Percentiles rank a stretch among this genome's conserved stretches.
Conservation (phyloP, 495 filamentous ascomycete species). For the Hypoxylon perforatum region DNA sequence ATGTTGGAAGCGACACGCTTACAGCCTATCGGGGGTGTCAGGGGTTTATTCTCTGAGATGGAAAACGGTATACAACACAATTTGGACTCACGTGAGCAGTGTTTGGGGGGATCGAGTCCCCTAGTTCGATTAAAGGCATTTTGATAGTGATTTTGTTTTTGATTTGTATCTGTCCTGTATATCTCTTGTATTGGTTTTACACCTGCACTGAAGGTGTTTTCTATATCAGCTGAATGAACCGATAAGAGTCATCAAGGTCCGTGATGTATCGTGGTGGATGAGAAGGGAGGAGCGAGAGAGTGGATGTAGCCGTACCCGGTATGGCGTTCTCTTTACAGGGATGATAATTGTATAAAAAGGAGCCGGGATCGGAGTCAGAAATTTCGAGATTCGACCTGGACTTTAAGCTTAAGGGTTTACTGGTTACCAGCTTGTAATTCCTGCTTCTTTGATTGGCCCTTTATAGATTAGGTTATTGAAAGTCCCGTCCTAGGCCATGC, state of each 20-base stretch:
- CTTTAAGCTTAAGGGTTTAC: too few relatives aligned
- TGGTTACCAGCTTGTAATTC: not conserved
- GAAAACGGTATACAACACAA: too few relatives aligned
- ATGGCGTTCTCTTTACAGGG: slow-evolving; percentile 6
- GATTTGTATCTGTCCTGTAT: not conserved
- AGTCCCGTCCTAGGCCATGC: not conserved
- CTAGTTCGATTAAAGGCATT: slow-evolving; percentile 59
- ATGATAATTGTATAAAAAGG: slow-evolving; percentile 5
- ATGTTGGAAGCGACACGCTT: slow-evolving; percentile 95
- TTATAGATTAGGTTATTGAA: not conserved
- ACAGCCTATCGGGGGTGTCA: slow-evolving; percentile 72
- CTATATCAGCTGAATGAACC: not conserved
- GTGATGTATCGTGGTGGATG: not conserved
- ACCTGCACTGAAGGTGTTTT: not conserved
- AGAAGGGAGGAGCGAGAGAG: not conserved
- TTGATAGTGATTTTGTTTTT: not conserved
- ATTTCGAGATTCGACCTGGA: slow-evolving; percentile 20
- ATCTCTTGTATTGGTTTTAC: not conserved
- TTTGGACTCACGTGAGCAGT: slow-evolving; percentile 69
- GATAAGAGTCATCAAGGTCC: not conserved
- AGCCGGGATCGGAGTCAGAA: slow-evolving; percentile 45
- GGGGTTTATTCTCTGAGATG: slow-evolving; percentile 16
- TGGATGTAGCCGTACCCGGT: not conserved
- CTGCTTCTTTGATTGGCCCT: not conserved
- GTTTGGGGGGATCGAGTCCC: slow-evolving; percentile 69